Percentiles rank a stretch among this genome's conserved stretches.
phyloP scores from a whole-genome alignment of 257 asterid species.

The Leonotis leonurus region DNA sequence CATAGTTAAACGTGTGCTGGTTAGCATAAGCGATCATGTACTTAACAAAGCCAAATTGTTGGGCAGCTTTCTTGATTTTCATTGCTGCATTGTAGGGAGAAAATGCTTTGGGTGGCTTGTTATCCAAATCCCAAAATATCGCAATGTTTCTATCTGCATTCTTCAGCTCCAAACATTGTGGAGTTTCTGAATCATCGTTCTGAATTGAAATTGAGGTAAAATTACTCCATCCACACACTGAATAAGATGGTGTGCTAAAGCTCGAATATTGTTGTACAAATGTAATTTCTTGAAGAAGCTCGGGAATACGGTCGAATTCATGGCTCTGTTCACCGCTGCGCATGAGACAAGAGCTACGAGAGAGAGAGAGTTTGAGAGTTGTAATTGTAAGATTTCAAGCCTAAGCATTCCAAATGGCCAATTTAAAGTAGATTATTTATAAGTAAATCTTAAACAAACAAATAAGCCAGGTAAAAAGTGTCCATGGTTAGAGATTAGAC shows the following conservation, averaged over 20 bases:
- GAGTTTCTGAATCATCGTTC: slow-evolving; percentile 18
- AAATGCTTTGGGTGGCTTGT: slow-evolving; percentile 71
- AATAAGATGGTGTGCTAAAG: neutral
- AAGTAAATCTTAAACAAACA: too few relatives aligned
- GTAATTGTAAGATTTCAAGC: too few relatives aligned
- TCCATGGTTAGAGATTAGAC: too few relatives aligned
- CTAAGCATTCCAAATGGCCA: too few relatives aligned
- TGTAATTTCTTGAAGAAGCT: slow-evolving; percentile 1
- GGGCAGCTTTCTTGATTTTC: slow-evolving; percentile 54
- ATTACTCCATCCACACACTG: slow-evolving; percentile 19
- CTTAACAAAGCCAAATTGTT: slow-evolving; percentile 62
- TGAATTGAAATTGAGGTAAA: slow-evolving; percentile 20
- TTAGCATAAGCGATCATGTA: slow-evolving; percentile 76
- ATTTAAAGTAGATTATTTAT: too few relatives aligned
- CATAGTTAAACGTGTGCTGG: slow-evolving; percentile 62
- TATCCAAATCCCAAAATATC: slow-evolving; percentile 89
- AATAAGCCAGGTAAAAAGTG: too few relatives aligned
- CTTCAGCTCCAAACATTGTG: slow-evolving; percentile 22
- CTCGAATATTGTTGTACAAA: slow-evolving; percentile 7
- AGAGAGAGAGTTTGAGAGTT: too few relatives aligned
- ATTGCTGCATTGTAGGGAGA: slow-evolving; percentile 83
- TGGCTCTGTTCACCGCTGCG: too few relatives aligned
- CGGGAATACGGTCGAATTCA: slow-evolving; percentile 20
- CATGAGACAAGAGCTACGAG: too few relatives aligned
- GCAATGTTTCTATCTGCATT: slow-evolving; percentile 45